Conservation (phyloP, 306 rosid species). For the Notholithocarpus densiflorus region DNA sequence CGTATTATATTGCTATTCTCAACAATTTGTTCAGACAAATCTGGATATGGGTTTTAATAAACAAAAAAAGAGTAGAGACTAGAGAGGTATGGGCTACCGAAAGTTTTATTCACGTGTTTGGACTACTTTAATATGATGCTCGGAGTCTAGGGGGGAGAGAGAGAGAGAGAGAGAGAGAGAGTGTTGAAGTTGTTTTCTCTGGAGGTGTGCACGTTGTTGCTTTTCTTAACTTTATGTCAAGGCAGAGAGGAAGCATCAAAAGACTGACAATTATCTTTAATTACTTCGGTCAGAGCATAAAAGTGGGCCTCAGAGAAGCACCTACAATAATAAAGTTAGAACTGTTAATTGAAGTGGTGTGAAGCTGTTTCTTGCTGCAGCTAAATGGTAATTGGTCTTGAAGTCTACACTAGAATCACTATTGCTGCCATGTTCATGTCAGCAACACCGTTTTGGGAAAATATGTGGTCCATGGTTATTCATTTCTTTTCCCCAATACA, state of each 20-base stretch:
- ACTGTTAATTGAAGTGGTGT: too few species aligned
- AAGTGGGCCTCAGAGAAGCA: too few species aligned
- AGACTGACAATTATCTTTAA: conserved; percentile 3
- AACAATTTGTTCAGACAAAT: not conserved
- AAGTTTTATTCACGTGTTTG: conserved; percentile 26
- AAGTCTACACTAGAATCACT: too few species aligned
- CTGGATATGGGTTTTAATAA: not conserved
- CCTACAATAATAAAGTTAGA: too few species aligned
- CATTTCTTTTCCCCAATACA: too few species aligned
- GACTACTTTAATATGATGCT: conserved; percentile 35
- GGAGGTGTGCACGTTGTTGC: conserved; percentile 25
- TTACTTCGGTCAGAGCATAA: too few species aligned
- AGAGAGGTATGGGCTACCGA: conserved; percentile 6
- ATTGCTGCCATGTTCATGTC: too few species aligned
- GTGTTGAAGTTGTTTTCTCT: conserved; percentile 17
- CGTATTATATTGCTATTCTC: not conserved
- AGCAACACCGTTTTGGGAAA: too few species aligned
- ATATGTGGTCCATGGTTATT: too few species aligned
- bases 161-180: not conserved
- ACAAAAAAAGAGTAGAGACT: not conserved
- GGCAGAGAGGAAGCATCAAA: conserved; percentile 27
- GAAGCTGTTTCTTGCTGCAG: too few species aligned
- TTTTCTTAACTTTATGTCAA: conserved; percentile 38
- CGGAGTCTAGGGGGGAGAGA: conserved; percentile 12
- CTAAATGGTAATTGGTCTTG: too few species aligned